These are phyloP conservation scores for apple (Malus domestica) DNA, from an alignment of 306 rosid genomes.

Conservation along the genomic window DNA sequence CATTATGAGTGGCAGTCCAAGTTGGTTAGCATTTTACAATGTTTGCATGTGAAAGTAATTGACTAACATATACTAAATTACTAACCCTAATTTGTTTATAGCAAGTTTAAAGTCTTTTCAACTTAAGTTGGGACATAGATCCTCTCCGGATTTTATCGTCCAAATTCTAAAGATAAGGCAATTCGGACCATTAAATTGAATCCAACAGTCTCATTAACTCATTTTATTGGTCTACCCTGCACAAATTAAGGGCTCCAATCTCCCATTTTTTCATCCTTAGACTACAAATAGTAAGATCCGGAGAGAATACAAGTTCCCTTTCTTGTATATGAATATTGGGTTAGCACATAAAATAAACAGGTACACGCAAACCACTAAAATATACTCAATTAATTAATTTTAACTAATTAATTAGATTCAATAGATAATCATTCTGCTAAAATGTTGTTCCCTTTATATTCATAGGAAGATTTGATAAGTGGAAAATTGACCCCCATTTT, in stretches of 20 bases:
- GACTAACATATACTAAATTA: neutral
- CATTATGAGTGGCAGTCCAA: neutral
- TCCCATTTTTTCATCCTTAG: no score
- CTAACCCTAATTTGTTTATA: no score
- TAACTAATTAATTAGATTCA: neutral
- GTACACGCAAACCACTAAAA: constrained; percentile 18
- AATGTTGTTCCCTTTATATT: constrained; percentile 14
- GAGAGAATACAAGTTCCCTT: neutral
- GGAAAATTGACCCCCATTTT: neutral
- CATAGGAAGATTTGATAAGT: neutral
- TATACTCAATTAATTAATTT: constrained; percentile 10
- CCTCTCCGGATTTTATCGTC: no score
- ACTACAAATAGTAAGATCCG: no score
- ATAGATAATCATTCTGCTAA: neutral
- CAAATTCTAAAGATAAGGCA: no score
- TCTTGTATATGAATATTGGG: constrained; percentile 17
- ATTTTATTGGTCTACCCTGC: no score
- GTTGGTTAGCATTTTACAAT: neutral
- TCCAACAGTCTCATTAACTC: no score
- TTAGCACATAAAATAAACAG: constrained; percentile 3
- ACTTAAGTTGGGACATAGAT: no score
- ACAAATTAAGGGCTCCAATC: no score
- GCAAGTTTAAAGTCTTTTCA: no score
- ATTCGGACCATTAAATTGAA: no score
- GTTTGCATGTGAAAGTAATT: neutral